These are phyloP conservation scores for Arthrobotrys sphaeroides DNA, from an alignment of 2,329 filamentous ascomycete genomes.

Conservation along the genomic window DNA sequence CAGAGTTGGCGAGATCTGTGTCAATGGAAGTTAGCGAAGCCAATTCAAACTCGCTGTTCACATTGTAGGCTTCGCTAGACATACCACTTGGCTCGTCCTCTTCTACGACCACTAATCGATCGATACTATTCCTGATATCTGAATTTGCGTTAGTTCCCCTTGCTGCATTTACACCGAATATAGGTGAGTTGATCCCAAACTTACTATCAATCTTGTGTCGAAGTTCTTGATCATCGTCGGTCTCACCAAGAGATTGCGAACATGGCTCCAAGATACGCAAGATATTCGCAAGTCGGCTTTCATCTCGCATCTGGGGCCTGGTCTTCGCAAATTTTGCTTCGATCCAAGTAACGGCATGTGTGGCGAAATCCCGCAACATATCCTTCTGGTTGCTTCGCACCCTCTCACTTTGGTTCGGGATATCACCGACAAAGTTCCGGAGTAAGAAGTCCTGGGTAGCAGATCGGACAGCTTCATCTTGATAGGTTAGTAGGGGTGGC, in stretches of 20 bases:
- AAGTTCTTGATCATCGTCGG: constrained; percentile 33
- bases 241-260: constrained; percentile 36
- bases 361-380: constrained; percentile 27
- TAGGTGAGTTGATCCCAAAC: neutral
- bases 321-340: constrained; percentile 49
- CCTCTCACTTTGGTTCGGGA: constrained; percentile 40
- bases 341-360: constrained; percentile 36
- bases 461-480: constrained; percentile 63
- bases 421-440: constrained; percentile 34
- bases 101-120: constrained; percentile 47
- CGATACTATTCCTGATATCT: constrained; percentile 53
- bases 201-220: constrained; percentile 51
- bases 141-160: neutral
- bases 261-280: constrained; percentile 34
- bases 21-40: constrained; percentile 4
- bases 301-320: constrained; percentile 44
- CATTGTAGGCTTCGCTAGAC: neutral
- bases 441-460: constrained; percentile 62
- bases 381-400: constrained; percentile 47
- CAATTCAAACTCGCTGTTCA: neutral
- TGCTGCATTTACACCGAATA: neutral
- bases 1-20: constrained; percentile 52
- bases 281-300: constrained; percentile 45
- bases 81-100: constrained; percentile 53
- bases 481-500: constrained; percentile 66